Conservation (phyloP, 129 eudicot species). For the Tagetes patula region DNA sequence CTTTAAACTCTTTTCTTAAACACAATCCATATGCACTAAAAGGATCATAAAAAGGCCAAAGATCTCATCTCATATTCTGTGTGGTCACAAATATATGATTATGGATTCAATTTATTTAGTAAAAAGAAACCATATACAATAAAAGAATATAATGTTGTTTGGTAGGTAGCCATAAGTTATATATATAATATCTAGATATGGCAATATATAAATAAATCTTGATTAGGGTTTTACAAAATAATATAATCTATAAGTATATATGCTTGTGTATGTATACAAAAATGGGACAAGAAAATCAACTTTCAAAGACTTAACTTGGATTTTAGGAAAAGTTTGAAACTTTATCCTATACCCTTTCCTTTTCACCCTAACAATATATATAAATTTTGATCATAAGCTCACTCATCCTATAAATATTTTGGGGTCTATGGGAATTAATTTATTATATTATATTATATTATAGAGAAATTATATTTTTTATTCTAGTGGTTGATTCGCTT, state of each 20-base stretch:
- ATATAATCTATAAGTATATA: background rate
- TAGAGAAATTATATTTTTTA: no score
- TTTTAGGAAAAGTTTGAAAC: conserved; percentile 22
- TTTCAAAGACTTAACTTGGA: background rate
- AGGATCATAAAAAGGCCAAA: conserved; percentile 37
- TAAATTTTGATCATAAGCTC: no score
- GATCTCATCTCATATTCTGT: conserved; percentile 31
- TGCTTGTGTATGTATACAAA: background rate
- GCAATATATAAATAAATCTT: background rate
- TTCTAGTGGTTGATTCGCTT: no score
- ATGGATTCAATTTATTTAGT: conserved; percentile 22
- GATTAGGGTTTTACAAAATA: background rate
- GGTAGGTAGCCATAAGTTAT: background rate
- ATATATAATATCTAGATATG: background rate
- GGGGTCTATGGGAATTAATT: no score
- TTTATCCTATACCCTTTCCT: conserved; percentile 8
- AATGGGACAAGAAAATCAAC: conserved; percentile 16
- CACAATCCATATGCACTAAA: conserved; percentile 41
- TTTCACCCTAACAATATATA: background rate
- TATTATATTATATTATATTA: no score
- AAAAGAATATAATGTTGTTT: background rate
- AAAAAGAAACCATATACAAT: background rate
- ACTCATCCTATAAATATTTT: no score
- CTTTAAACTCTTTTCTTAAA: conserved; percentile 32
- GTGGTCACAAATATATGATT: conserved; percentile 33